phyloP scores from a whole-genome alignment of 2,329 filamentous ascomycete species.

The Graphiopsis chlorocephala region DNA sequence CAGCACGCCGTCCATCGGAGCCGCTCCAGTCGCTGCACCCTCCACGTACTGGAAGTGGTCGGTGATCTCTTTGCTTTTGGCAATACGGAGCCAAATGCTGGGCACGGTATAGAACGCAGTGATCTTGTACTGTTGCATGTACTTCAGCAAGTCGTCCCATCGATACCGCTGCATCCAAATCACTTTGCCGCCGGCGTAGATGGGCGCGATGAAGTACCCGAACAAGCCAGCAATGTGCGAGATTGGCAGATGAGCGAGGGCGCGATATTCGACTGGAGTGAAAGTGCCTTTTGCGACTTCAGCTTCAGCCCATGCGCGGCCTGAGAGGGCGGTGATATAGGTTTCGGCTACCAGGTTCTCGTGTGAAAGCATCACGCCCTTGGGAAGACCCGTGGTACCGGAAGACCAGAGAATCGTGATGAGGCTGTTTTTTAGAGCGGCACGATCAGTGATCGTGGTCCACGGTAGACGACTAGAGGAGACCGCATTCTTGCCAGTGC shows the following conservation, averaged over 20 bases:
- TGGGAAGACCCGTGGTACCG: conserved; percentile 68
- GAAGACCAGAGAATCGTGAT: conserved; percentile 48
- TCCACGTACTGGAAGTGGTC: conserved; percentile 34
- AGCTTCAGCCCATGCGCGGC: conserved; percentile 24
- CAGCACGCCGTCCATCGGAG: conserved; percentile 38
- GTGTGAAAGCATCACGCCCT: conserved; percentile 86
- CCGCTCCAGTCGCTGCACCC: conserved; percentile 39
- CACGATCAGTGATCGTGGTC: conserved; percentile 52
- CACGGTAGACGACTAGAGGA: conserved; percentile 47
- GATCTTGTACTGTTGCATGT: conserved; percentile 37
- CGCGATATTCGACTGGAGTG: conserved; percentile 21
- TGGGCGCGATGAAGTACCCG: conserved; percentile 39
- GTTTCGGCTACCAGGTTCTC: conserved; percentile 75
- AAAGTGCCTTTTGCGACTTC: conserved; percentile 27
- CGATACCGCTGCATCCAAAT: conserved; percentile 42
- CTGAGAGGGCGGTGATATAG: conserved; percentile 24
- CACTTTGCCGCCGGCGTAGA: conserved; percentile 34
- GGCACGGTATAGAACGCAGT: conserved; percentile 42
- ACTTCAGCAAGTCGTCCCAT: conserved; percentile 34
- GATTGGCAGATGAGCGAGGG: conserved; percentile 73
- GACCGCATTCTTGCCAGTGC: conserved; percentile 33
- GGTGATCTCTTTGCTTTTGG: conserved; percentile 36
- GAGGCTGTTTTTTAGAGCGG: conserved; percentile 46
- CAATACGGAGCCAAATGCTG: conserved; percentile 39
- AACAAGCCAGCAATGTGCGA: conserved; percentile 77